phyloP scores from a whole-genome alignment of 306 rosid genomes.

The Corylus americana region DNA sequence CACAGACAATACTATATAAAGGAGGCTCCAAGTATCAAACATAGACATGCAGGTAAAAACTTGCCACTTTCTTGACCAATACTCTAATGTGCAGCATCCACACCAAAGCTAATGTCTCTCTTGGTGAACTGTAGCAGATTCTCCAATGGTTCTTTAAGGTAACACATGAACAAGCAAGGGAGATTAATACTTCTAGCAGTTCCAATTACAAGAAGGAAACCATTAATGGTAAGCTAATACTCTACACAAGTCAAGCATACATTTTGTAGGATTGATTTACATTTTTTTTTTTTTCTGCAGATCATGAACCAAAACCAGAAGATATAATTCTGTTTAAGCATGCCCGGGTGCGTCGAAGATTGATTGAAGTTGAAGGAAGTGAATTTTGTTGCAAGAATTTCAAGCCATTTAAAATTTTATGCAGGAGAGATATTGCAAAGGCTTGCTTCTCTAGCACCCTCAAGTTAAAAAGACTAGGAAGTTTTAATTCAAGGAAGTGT shows the following conservation, averaged over 20 bases:
- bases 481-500: constrained; percentile 30
- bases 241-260: not conserved
- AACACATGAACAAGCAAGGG: constrained; percentile 8
- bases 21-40: constrained; percentile 26
- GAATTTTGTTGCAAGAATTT: constrained; percentile 43
- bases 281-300: constrained; percentile 32
- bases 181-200: not conserved
- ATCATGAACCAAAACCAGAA: constrained; percentile 37
- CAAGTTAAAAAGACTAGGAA: constrained; percentile 37
- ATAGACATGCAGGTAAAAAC: constrained; percentile 46
- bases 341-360: constrained; percentile 31
- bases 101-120: constrained; percentile 31
- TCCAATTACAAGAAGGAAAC: constrained; percentile 33
- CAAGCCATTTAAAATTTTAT: constrained; percentile 40
- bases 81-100: constrained; percentile 32
- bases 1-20: constrained; percentile 19
- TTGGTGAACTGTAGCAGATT: constrained; percentile 44
- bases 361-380: constrained; percentile 32
- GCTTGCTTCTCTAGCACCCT: constrained; percentile 56
- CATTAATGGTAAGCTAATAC: constrained; percentile 43
- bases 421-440: constrained; percentile 50
- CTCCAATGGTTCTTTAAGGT: constrained; percentile 33
- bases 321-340: constrained; percentile 32
- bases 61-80: constrained; percentile 27
- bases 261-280: not conserved